Percentiles rank a stretch among this genome's conserved stretches.
Evolutionary conservation across 2,329 filamentous ascomycete genomes (phyloP).

Genomic region (Chaetomiaceae sp.): DNA sequence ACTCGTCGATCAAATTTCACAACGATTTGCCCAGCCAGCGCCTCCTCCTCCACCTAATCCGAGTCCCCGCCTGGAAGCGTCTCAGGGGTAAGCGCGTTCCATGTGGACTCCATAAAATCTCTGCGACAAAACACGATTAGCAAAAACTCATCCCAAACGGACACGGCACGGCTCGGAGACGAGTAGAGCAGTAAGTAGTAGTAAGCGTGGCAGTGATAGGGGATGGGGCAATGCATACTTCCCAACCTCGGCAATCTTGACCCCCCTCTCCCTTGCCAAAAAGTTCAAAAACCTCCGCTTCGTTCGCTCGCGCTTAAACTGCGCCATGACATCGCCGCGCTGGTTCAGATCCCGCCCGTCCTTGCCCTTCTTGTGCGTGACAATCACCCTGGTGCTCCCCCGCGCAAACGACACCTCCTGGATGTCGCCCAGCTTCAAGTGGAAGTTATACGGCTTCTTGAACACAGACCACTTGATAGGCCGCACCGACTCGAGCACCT

Average conservation of each 20-base stretch:
- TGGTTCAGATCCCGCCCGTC: conserved; percentile 1
- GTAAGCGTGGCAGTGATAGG: too few relatives aligned
- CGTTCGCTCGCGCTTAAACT: conserved; percentile 50
- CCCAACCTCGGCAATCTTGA: conserved; percentile 38
- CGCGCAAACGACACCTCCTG: conserved; percentile 42
- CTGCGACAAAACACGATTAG: background rate
- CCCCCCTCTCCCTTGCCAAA: conserved; percentile 42
- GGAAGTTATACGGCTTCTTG: conserved; percentile 48
- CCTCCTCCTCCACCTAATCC: too few relatives aligned
- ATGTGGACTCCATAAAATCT: conserved; percentile 3
- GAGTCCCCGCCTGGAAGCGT: conserved; percentile 10
- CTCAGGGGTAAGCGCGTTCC: conserved; percentile 6
- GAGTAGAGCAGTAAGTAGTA: background rate
- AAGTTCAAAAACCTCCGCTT: conserved; percentile 47
- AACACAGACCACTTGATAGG: conserved; percentile 47
- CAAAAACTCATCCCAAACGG: background rate
- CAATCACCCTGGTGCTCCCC: conserved; percentile 39
- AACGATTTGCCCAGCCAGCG: too few relatives aligned
- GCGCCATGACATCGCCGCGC: conserved; percentile 46
- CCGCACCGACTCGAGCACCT: conserved; percentile 45
- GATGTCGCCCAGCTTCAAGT: conserved; percentile 45
- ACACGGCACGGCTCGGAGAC: too few relatives aligned
- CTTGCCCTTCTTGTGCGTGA: conserved; percentile 34
- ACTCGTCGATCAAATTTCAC: too few relatives aligned
- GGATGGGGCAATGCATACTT: conserved; percentile 42